A percentile compares a stretch with the other conserved stretches of the same genome.
Evolutionary conservation across 208 protist genomes (phyloP).

Genomic region (Vickermania spadyakhi): DNA sequence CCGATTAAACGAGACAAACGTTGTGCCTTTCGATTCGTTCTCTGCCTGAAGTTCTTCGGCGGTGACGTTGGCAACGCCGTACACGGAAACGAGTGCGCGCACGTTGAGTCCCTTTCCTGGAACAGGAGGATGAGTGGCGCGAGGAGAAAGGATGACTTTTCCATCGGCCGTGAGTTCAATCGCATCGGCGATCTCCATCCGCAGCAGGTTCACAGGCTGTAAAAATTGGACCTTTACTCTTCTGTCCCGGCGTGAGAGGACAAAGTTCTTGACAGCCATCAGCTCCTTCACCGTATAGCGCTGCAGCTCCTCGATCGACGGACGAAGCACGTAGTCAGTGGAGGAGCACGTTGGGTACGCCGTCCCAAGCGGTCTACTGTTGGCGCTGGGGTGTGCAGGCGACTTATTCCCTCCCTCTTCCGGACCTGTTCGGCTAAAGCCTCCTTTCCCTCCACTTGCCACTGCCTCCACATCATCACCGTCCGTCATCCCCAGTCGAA

Average conservation of each 20-base stretch:
- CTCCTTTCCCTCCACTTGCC: too few species aligned
- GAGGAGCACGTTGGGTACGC: conserved; percentile 56
- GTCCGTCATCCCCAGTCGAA: conserved; percentile 19
- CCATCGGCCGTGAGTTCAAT: conserved; percentile 44
- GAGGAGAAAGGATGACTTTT: conserved; percentile 49
- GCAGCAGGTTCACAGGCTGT: conserved; percentile 74
- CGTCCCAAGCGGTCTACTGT: conserved; percentile 9
- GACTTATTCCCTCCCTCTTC: too few species aligned
- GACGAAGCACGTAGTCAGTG: conserved; percentile 42
- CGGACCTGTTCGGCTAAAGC: too few species aligned
- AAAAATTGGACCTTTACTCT: conserved; percentile 57
- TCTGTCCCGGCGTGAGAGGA: conserved; percentile 45
- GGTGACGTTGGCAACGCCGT: conserved; percentile 29
- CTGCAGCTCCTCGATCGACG: conserved; percentile 42
- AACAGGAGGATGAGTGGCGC: conserved; percentile 16
- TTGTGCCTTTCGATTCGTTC: conserved; percentile 15
- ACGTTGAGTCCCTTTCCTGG: conserved; percentile 43
- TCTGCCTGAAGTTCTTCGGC: conserved; percentile 18
- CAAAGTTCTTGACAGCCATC: conserved; percentile 38
- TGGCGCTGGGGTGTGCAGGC: not conserved
- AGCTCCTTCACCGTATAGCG: conserved; percentile 35
- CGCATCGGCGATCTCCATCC: conserved; percentile 46
- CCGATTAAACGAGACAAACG: conserved; percentile 34
- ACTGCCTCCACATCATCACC: too few species aligned
- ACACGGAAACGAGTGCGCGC: conserved; percentile 50